Base-by-base conservation (phyloP, 805 yeast species). In the Candida jianshihensis region DNA sequence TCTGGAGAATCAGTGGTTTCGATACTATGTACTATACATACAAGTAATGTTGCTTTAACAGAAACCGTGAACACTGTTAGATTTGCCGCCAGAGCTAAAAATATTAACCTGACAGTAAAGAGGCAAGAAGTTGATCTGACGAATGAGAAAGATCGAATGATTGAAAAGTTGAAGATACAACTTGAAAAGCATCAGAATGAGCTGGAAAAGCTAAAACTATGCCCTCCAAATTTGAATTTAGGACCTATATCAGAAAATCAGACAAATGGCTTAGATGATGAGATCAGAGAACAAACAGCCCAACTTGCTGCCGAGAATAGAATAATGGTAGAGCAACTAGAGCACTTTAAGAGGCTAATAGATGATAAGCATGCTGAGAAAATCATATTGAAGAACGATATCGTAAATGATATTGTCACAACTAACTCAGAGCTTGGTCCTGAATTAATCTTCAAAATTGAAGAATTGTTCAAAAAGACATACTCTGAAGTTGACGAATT, bases 21-120 rank as follows among this genome's bases (percentile, higher is more conserved):
- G 35, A 81, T 92, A 5, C 68, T 90, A 19, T 92, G 97, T 57
- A 90, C 97, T 0, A 78, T 90, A 14, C 89, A 85, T 49, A 61
- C 83, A 30, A 76, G 82, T 3, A 59, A 61, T 16, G 68, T 68
- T 17, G 70, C 78, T 1, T 61, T 72, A n/a, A 69, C 84, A 0
- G 97, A 90, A 55, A 86, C 97, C 0, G 65, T 79, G 27, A 87
- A 86, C 54, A 89, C 97, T 0, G 65, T 92, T 19, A 63, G 97
- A 35, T 92, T 92, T 63, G 97, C 96, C 0, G 84, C 95, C 0
- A 67, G 96, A 41, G 97, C 97, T 2, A 89, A 88, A 51, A 87
- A 90, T 55, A 78, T 92, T 34, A 68, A 77, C 11, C 70, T 89
- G 49, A 71, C 68, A 37, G 95, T 85, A 6, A 71, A 71, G 35